Conservation (phyloP, 192 early-diverging fungal species). For the Backusella circina region DNA sequence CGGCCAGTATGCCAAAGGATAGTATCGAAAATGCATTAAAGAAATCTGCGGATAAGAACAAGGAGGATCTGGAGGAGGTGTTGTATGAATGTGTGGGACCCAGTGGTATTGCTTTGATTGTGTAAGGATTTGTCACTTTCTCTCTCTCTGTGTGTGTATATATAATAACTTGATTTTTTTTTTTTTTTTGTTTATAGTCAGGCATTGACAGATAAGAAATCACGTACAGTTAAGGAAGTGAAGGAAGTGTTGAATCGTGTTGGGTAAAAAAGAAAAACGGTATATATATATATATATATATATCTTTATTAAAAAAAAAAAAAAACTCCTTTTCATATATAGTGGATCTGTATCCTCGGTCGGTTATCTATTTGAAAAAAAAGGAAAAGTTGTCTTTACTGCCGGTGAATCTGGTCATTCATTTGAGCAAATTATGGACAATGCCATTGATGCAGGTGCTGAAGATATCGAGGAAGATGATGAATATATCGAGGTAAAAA, state of each 20-base stretch:
- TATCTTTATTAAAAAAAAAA: too few species aligned
- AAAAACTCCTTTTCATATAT: too few species aligned
- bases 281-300: not conserved
- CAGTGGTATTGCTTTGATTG: constrained; percentile 56
- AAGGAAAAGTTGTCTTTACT: constrained; percentile 55
- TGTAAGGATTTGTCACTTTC: constrained; percentile 53
- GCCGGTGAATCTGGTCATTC: constrained; percentile 36
- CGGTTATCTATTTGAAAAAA: constrained; percentile 65
- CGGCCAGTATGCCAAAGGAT: constrained; percentile 65
- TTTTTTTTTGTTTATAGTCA: constrained; percentile 22
- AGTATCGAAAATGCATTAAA: constrained; percentile 70
- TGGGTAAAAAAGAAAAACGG: constrained; percentile 28
- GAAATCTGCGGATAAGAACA: constrained; percentile 47
- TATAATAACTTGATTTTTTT: not conserved
- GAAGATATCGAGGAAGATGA: constrained; percentile 57
- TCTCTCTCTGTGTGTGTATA: not conserved
- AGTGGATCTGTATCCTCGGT: constrained; percentile 63
- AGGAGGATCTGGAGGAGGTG: constrained; percentile 42
- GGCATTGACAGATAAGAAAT: constrained; percentile 55
- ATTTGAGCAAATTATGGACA: constrained; percentile 55
- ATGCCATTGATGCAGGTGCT: constrained; percentile 54
- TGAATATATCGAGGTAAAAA: constrained; percentile 44
- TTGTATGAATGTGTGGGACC: constrained; percentile 67
- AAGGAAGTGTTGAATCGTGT: constrained; percentile 50
- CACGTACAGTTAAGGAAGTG: constrained; percentile 61